Percentiles rank a stretch among this genome's conserved stretches.
Conservation (phyloP, 768 basidiomycete species). For the Exidia glandulosa region DNA sequence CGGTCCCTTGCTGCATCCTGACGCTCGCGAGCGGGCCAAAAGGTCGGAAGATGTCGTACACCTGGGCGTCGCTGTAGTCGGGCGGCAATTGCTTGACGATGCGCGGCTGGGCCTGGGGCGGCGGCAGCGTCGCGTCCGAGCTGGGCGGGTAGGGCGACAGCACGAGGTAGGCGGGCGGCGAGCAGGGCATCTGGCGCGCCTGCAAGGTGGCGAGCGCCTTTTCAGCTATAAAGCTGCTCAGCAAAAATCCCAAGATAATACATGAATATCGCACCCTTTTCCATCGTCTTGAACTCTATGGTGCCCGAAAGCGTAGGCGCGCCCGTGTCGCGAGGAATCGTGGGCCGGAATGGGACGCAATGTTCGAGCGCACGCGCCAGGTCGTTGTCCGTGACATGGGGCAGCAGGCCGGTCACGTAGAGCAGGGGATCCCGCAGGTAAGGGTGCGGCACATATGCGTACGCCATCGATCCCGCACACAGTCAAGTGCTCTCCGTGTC, state of each 20-base stretch:
- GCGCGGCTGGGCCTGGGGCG: constrained; percentile 65
- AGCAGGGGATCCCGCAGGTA: constrained; percentile 77
- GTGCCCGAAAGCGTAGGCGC: constrained; percentile 50
- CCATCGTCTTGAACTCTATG: constrained; percentile 74
- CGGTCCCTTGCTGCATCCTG: constrained; percentile 57
- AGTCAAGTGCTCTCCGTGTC: no score
- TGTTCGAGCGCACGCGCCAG: constrained; percentile 61
- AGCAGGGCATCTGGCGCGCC: constrained; percentile 54
- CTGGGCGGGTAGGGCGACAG: constrained; percentile 76
- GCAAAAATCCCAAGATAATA: constrained; percentile 4
- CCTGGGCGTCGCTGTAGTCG: constrained; percentile 52
- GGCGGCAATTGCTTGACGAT: constrained; percentile 76
- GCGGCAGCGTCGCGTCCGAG: constrained; percentile 63
- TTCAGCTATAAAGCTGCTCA: constrained; percentile 49
- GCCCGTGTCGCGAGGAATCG: constrained; percentile 50
- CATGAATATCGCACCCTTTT: constrained; percentile 70
- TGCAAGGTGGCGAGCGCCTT: constrained; percentile 81
- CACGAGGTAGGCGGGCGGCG: constrained; percentile 50
- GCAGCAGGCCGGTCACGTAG: constrained; percentile 69
- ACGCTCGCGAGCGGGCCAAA: constrained; percentile 77
- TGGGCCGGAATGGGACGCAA: constrained; percentile 76
- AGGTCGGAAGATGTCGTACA: constrained; percentile 79
- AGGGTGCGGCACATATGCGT: constrained; percentile 37
- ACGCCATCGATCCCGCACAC: constrained; percentile 1
- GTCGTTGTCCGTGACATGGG: constrained; percentile 64